Conservation (phyloP, 352 stramenopile species). For the Phytophthora cryptogea region DNA sequence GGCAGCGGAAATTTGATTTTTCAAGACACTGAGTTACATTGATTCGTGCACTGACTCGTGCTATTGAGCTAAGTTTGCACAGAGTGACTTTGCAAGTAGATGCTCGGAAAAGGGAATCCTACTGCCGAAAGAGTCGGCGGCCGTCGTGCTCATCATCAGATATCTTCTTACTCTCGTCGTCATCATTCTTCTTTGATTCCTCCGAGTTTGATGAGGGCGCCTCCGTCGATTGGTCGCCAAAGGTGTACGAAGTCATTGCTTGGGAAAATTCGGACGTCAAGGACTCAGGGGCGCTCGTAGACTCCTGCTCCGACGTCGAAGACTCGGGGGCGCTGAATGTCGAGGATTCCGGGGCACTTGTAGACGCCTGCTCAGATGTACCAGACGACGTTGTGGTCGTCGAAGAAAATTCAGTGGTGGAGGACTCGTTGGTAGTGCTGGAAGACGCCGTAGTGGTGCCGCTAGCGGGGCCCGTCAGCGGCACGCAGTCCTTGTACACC, state of each 20-base stretch:
- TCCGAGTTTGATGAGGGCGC: constrained; percentile 1
- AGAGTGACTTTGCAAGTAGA: background rate
- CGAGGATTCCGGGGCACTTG: background rate
- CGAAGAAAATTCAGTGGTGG: background rate
- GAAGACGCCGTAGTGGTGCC: constrained; percentile 1
- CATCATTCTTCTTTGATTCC: background rate
- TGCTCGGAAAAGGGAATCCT: background rate
- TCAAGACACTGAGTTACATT: constrained; percentile 1
- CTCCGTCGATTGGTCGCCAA: constrained; percentile 1
- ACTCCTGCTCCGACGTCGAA: background rate
- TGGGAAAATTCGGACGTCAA: background rate
- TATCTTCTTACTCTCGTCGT: background rate
- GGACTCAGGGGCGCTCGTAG: background rate
- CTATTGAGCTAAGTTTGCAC: background rate
- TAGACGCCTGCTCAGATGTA: background rate
- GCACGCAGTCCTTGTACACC: constrained; percentile 46
- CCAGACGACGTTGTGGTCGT: background rate
- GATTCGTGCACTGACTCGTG: constrained; percentile 1
- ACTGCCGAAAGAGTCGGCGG: background rate
- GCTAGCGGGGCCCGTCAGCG: constrained; percentile 27
- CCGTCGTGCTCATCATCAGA: background rate
- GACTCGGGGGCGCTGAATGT: background rate
- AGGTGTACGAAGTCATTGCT: background rate
- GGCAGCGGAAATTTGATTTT: background rate
- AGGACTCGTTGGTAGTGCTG: background rate